Evolutionary conservation across 1,284 basidiomycete genomes (phyloP).

Genomic region (Stygiomarasmius scandens): DNA sequence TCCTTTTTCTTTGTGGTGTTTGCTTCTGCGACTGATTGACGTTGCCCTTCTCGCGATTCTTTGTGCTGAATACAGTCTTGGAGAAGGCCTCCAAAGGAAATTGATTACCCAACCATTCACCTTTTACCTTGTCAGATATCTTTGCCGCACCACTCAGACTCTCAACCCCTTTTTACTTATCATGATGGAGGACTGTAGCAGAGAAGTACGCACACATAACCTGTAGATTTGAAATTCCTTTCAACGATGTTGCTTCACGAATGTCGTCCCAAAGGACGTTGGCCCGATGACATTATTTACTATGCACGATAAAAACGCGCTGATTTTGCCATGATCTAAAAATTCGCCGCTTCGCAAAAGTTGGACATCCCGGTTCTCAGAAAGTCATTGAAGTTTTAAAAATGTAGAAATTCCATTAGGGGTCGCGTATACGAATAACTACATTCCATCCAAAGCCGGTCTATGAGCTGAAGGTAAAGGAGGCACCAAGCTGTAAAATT

Average conservation of each 20-base stretch:
- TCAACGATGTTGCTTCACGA: background rate
- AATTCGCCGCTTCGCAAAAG: too few relatives aligned
- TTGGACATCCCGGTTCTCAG: too few relatives aligned
- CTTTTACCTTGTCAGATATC: background rate
- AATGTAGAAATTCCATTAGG: conserved; percentile 4
- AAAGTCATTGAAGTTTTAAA: background rate
- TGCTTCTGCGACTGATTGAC: background rate
- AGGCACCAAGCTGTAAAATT: conserved; percentile 61
- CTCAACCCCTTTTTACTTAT: background rate
- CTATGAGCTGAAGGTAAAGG: conserved; percentile 75
- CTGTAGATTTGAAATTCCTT: background rate
- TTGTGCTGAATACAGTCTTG: conserved; percentile 24
- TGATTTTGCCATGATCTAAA: too few relatives aligned
- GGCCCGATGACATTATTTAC: too few relatives aligned
- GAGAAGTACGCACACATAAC: background rate
- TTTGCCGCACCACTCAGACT: background rate
- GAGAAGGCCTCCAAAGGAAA: conserved; percentile 31
- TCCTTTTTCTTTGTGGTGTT: background rate
- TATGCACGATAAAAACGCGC: too few relatives aligned
- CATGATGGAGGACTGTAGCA: background rate
- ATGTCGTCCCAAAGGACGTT: too few relatives aligned
- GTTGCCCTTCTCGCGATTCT: conserved; percentile 3
- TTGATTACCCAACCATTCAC: conserved; percentile 9
- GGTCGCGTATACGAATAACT: background rate
- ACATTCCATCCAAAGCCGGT: conserved; percentile 21